Conservation (phyloP, 2,329 filamentous ascomycete species). For the Fusarium globosum region DNA sequence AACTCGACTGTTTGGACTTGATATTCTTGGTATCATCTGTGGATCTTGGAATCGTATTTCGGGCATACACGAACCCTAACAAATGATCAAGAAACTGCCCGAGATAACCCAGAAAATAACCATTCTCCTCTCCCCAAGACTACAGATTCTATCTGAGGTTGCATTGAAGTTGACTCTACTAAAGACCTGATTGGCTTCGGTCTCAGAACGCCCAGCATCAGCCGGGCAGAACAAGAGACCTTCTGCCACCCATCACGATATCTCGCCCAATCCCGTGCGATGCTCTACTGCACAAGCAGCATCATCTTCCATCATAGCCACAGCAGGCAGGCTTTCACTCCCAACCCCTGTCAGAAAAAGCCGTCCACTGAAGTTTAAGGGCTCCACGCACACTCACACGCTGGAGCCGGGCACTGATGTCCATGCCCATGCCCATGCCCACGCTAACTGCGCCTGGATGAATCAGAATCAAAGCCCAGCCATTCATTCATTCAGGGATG, state of each 20-base stretch:
- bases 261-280: constrained; percentile 32
- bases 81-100: constrained; percentile 2
- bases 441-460: constrained; percentile 7
- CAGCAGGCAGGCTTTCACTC: constrained; percentile 30
- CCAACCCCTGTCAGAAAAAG: constrained; percentile 14
- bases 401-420: constrained; percentile 12
- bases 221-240: constrained; percentile 40
- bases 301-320: constrained; percentile 43
- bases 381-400: constrained; percentile 27
- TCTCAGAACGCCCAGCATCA: constrained; percentile 31
- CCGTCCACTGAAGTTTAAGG: constrained; percentile 26
- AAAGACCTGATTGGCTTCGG: constrained; percentile 25
- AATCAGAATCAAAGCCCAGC: constrained; percentile 17
- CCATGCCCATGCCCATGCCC: not conserved
- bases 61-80: constrained; percentile 7
- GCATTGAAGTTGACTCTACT: constrained; percentile 12
- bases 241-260: constrained; percentile 34
- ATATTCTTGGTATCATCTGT: constrained; percentile 12
- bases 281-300: constrained; percentile 25
- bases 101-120: constrained; percentile 1
- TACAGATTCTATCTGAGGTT: constrained; percentile 16
- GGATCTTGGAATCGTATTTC: constrained; percentile 1
- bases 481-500: constrained; percentile 27
- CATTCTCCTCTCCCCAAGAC: constrained; percentile 2
- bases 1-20: constrained; percentile 7